Percentiles rank a stretch among this genome's conserved stretches.
Conservation (phyloP, 129 eudicot genomes). For the Rutidosis leptorrhynchoides region DNA sequence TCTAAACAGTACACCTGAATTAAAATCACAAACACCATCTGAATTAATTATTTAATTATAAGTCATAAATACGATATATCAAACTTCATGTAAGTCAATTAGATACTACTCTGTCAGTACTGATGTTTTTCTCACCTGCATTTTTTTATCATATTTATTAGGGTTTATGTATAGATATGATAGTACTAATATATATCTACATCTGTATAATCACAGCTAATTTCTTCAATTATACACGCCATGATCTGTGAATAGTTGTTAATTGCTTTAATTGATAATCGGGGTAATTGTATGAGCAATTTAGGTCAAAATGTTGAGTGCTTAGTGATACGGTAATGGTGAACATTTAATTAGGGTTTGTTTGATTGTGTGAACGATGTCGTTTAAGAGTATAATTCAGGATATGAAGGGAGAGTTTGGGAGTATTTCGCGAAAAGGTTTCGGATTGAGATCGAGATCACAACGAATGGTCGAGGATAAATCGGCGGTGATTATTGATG, state of each 20-base stretch:
- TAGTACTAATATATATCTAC: neutral
- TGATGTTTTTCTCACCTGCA: neutral
- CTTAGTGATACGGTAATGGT: neutral
- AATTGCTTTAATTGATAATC: neutral
- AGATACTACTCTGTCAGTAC: neutral
- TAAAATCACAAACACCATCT: neutral
- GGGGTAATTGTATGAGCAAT: neutral
- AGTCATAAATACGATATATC: neutral
- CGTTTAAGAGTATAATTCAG: constrained; percentile 76
- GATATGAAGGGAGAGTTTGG: constrained; percentile 89
- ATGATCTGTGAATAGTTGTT: neutral
- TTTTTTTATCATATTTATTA: constrained; percentile 5
- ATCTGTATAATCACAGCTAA: neutral
- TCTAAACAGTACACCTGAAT: neutral
- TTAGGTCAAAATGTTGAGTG: neutral
- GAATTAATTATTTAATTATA: neutral
- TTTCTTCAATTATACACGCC: neutral
- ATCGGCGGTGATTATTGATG: constrained; percentile 41
- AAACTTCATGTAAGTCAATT: neutral
- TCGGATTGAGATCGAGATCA: constrained; percentile 80
- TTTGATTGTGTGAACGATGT: constrained; percentile 35
- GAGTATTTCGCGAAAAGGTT: constrained; percentile 78
- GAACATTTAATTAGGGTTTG: neutral
- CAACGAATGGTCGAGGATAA: constrained; percentile 57
- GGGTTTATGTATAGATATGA: neutral